phyloP scores from a whole-genome alignment of 2,329 filamentous ascomycete genomes.

The Ophiobolus disseminans region DNA sequence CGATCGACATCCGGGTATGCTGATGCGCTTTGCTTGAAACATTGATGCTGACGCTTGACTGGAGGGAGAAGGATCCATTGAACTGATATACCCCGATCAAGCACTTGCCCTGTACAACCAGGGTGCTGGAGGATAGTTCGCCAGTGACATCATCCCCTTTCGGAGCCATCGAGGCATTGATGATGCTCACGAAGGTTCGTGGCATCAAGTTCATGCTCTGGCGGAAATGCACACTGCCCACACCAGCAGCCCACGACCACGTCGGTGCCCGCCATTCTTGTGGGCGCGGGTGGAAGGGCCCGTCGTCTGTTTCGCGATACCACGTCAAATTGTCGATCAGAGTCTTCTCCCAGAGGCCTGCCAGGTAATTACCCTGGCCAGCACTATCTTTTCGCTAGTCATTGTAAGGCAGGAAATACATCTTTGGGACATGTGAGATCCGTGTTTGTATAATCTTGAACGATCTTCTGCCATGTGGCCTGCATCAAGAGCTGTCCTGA shows the following conservation, averaged over 20 bases:
- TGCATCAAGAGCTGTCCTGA: not conserved
- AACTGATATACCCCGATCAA: not conserved
- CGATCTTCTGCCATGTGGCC: constrained; percentile 1
- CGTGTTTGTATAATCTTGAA: not conserved
- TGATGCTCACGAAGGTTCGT: not conserved
- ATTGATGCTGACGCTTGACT: too few species aligned
- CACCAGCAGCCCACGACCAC: constrained; percentile 13
- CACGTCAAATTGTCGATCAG: constrained; percentile 3
- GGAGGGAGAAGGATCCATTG: too few species aligned
- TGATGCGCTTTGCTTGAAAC: too few species aligned
- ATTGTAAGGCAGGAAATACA: constrained; percentile 13
- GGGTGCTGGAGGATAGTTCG: not conserved
- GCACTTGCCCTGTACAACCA: not conserved
- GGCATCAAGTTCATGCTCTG: too few species aligned
- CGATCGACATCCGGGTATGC: too few species aligned
- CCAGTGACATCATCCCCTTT: constrained; percentile 10
- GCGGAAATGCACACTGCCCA: not conserved
- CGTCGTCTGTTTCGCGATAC: not conserved
- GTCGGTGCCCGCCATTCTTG: constrained; percentile 9
- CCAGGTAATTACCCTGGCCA: constrained; percentile 8
- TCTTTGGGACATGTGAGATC: constrained; percentile 6
- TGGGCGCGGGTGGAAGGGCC: not conserved
- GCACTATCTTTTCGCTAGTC: constrained; percentile 4
- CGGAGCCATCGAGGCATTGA: not conserved
- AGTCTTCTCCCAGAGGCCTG: constrained; percentile 9